phyloP scores from a whole-genome alignment of 257 asterid species.

The Thymus mandschuricus region DNA sequence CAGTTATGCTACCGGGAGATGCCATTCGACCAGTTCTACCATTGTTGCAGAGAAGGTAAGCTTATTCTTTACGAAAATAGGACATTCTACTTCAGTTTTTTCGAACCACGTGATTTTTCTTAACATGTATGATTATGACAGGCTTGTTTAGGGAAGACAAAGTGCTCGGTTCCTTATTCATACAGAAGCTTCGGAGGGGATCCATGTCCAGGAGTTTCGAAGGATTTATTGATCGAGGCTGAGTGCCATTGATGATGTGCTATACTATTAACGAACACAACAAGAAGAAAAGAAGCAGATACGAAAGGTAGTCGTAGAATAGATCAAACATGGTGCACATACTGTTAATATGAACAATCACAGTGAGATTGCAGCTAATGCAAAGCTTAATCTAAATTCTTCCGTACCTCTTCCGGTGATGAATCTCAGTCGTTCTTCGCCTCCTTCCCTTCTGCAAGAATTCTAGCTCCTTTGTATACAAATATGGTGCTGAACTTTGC shows the following conservation, averaged over 20 bases:
- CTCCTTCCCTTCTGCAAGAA: too few species aligned
- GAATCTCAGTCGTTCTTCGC: too few species aligned
- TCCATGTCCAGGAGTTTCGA: conserved; percentile 59
- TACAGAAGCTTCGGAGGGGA: conserved; percentile 54
- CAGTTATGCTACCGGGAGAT: conserved; percentile 46
- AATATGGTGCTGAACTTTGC: too few species aligned
- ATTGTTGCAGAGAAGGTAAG: conserved; percentile 58
- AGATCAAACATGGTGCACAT: background rate
- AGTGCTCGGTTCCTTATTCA: conserved; percentile 49
- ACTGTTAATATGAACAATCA: too few species aligned
- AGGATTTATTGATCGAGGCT: conserved; percentile 54
- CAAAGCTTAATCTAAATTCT: too few species aligned
- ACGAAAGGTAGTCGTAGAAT: conserved; percentile 8
- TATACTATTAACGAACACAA: conserved; percentile 5
- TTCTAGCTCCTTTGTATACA: too few species aligned
- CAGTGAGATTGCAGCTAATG: too few species aligned
- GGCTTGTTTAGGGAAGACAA: conserved; percentile 67
- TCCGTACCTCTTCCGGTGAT: too few species aligned
- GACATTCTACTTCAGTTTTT: background rate
- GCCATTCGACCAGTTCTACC: conserved; percentile 59
- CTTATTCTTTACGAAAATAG: background rate
- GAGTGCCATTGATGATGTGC: conserved; percentile 43
- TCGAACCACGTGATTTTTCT: background rate
- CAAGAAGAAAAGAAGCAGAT: conserved; percentile 19
- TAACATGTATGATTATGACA: conserved; percentile 24